Evolutionary conservation across 2,329 filamentous ascomycete species (phyloP), one percentile per base, ranked within the genome.

Genomic region (Neurospora sp.): DNA sequence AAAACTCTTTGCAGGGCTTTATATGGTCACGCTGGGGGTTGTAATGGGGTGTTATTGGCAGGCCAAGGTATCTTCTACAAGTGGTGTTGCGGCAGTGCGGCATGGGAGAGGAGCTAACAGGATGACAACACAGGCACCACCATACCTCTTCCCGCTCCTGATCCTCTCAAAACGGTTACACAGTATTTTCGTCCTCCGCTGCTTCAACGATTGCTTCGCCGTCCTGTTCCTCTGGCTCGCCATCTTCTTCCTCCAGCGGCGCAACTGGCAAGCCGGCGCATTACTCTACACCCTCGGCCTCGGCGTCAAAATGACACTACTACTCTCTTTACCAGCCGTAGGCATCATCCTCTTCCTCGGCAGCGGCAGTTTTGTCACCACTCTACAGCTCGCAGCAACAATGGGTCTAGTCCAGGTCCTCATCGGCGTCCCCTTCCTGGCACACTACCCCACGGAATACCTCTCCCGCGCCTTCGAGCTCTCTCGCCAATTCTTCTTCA

Each of bases 201-300:
- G 95, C 77, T 99, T 99, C 85, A 99, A 99, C 81, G 96, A 99
- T 81, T 92, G 93, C 75, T 92, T 97, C 78, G 94, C 94, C 19
- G 88, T 91, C 4, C 84, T 96, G 75, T 92, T 92, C 74, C 85
- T 99, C 72, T 98, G 93, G 87, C 79, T 89, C 19, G 88, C 92
- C n/a, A 89, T 98, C 46, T 91, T 88, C 77, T 83, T 88, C 73
- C 91, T 93, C 78, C 92, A 97, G 82, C 87, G 86, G 66, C 85
- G 89, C 39, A 83, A 85, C 70, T 97, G 92, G 91, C 89, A 89
- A 36, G 75, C 90, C 0, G 96, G 90, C 6, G 89, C 88, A 67
- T 78, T 93, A 17, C 82, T 88, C 67, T 98, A 92, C 82, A 91
- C 90, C 67, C 85, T 89, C 76, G 95, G 93, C 0, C 81, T 99